Evolutionary conservation across 2,329 filamentous ascomycete species (phyloP), one percentile per base, ranked within the genome.

Genomic region (Colletotrichum paranaense): DNA sequence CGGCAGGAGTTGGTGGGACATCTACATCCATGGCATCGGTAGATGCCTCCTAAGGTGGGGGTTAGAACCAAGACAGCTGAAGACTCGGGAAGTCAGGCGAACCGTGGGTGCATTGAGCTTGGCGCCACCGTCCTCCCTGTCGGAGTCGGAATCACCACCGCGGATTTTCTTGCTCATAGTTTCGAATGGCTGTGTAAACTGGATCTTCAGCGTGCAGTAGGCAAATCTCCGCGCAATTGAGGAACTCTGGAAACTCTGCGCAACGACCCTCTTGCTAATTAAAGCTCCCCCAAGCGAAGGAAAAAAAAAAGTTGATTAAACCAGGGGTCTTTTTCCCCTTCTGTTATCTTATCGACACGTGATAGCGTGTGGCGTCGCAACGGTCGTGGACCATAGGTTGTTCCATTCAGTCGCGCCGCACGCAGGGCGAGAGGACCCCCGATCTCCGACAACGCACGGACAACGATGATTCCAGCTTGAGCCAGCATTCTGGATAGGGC

Each of bases 311-410:
- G 30, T 67, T 70, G 62, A 55, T 59, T 22, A 11, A 12, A 38
- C 8, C 65, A 68, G 62, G 58, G 52, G 69, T 62, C 55, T n/a
- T 38, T 16, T 57, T 28, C 19, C 53, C n/a, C 11, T 26, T 5
- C 9, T 11, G 9, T 24, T 71, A 71, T 73, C 71, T 73, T 71
- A 73, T 73, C 71, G 3, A 9, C 66, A 72, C 65, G 68, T 72
- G 68, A 72, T 38, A 4, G 12, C 16, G 16, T 38, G 11, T 38
- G 11, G 26, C 22, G 46, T 57, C 46, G 26, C 24, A 68, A 56
- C 32, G 42, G 57, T 38, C n/a, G 14, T 30, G 9, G 16, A 22
- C 12, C 32, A 35, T 35, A 35, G 30, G n/a, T 28, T 19, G 30
- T 62, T 22, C 32, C 32, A 35, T 35, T 35, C 11, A 35, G 32